phyloP scores from a whole-genome alignment of 2,329 filamentous ascomycete species.

The Gnomoniopsis sp. region DNA sequence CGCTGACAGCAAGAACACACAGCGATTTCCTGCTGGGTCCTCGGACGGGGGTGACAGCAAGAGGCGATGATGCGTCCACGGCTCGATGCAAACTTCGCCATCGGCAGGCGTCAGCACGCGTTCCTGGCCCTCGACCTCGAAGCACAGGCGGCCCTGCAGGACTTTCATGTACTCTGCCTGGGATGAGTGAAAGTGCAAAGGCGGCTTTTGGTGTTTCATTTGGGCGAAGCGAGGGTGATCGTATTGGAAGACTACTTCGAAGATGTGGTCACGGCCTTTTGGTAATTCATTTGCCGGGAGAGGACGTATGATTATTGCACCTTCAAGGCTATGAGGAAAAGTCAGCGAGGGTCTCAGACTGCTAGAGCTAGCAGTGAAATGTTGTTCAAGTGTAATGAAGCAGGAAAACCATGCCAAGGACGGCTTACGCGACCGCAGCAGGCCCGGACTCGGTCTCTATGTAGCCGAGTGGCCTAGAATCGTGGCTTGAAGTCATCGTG shows the following conservation, averaged over 20 bases:
- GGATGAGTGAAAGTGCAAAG: conserved; percentile 30
- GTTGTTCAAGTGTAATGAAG: background rate
- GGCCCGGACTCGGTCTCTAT: background rate
- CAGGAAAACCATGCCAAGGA: background rate
- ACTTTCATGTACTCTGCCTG: conserved; percentile 31
- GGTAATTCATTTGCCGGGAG: background rate
- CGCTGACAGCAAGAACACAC: conserved; percentile 23
- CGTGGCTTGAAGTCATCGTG: background rate
- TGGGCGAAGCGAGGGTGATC: background rate
- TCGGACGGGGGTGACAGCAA: background rate
- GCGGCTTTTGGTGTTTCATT: conserved; percentile 22
- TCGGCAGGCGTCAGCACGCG: conserved; percentile 19
- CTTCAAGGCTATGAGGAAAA: background rate
- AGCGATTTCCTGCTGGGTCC: background rate
- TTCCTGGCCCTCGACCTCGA: conserved; percentile 27
- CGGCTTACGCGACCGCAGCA: background rate
- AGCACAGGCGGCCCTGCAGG: conserved; percentile 25
- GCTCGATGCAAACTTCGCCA: background rate
- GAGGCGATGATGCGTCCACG: background rate
- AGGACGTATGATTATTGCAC: background rate
- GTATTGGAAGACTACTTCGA: background rate
- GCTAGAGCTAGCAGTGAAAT: too few species aligned
- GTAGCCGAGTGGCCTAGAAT: background rate
- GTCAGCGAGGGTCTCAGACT: background rate
- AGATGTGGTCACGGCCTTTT: background rate